phyloP scores from a whole-genome alignment of 2,329 filamentous ascomycete genomes.

The Domatiomyces catenatus region DNA sequence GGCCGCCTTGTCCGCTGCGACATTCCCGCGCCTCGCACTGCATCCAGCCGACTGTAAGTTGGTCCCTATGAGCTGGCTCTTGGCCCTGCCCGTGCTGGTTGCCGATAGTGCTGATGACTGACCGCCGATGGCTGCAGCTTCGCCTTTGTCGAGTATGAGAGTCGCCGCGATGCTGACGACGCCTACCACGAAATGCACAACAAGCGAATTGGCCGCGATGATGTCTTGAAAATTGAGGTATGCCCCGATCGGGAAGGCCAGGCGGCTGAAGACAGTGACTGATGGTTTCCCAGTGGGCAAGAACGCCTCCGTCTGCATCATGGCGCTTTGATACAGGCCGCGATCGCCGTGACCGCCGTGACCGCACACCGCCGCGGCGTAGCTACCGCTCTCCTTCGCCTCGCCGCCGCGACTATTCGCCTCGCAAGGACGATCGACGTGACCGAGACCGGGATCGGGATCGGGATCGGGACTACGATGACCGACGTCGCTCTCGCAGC shows the following conservation, averaged over 20 bases:
- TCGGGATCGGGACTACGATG: conserved; percentile 35
- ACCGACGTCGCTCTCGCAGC: conserved; percentile 51
- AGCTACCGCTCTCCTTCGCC: conserved; percentile 49
- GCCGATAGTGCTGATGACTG: conserved; percentile 17
- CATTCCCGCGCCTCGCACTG: conserved; percentile 88
- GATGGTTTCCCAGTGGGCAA: conserved; percentile 59
- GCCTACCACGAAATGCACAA: conserved; percentile 99
- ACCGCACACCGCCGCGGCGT: conserved; percentile 64
- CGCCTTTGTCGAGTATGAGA: conserved; percentile 98
- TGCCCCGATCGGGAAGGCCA: conserved; percentile 16
- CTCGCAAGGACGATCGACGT: conserved; percentile 71
- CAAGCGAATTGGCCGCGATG: conserved; percentile 91
- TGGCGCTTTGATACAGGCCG: conserved; percentile 95
- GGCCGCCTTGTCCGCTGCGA: conserved; percentile 95
- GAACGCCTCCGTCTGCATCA: conserved; percentile 90
- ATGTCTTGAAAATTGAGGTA: conserved; percentile 95
- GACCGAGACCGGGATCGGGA: conserved; percentile 62
- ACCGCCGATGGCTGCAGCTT: conserved; percentile 45
- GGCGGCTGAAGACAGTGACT: background rate
- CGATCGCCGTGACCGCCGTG: conserved; percentile 41
- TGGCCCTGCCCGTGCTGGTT: conserved; percentile 5
- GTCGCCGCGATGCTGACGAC: conserved; percentile 93
- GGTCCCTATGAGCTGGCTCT: conserved; percentile 15
- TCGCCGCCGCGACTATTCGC: conserved; percentile 57
- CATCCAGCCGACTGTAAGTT: conserved; percentile 86